Conservation (phyloP, 129 eudicot genomes). For the Helianthus tuberosus region DNA sequence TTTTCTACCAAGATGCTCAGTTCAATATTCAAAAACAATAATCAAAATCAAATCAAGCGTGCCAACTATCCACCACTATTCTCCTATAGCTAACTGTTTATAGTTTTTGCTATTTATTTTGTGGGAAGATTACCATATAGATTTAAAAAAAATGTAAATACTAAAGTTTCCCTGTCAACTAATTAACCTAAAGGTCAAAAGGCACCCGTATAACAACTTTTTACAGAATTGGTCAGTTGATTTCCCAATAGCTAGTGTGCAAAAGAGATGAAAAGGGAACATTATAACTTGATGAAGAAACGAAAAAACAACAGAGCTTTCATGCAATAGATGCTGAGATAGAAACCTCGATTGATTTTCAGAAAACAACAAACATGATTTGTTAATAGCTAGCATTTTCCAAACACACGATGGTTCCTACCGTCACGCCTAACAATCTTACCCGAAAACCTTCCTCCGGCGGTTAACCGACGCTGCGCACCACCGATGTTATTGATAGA, state of each 20-base stretch:
- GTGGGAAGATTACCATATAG: not conserved
- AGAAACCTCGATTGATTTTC: not conserved
- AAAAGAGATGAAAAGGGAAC: not conserved
- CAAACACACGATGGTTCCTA: too few species aligned
- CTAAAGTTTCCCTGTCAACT: not conserved
- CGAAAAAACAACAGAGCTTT: not conserved
- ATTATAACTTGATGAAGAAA: not conserved
- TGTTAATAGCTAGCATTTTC: too few species aligned
- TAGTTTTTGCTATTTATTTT: conserved; percentile 5
- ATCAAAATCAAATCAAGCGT: not conserved
- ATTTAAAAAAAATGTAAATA: not conserved
- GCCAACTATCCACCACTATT: conserved; percentile 11
- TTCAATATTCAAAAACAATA: not conserved
- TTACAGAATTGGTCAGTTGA: not conserved
- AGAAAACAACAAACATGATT: not conserved
- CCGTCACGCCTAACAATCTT: too few species aligned
- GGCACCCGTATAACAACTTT: not conserved
- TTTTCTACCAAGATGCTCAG: not conserved
- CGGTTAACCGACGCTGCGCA: too few species aligned
- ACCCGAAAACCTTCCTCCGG: too few species aligned
- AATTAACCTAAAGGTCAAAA: not conserved
- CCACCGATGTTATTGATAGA: too few species aligned
- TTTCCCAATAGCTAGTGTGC: not conserved
- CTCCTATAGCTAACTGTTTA: not conserved
- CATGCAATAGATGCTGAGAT: not conserved